Base-by-base conservation (phyloP, 805 yeast species). In the Saccharomycopsis amapae region DNA sequence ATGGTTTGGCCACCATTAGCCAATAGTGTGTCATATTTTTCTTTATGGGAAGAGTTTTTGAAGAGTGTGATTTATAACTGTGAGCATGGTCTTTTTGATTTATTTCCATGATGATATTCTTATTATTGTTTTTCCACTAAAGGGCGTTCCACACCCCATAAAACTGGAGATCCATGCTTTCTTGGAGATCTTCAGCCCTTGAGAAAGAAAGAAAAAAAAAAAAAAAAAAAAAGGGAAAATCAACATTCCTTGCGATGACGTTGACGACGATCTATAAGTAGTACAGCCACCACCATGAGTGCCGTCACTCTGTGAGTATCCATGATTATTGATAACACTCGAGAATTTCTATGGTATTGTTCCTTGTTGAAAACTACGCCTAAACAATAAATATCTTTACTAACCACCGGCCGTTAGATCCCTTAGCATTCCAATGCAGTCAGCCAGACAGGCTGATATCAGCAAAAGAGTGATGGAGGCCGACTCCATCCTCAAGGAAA, bases 401-500 rank as follows among this genome's bases (percentile, higher is more conserved):
- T 53, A 49, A 53, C 54, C 26, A 23, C 13, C 45, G 10, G 4
- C 24, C 3, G 19, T 5, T 22, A 51, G 61, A 52, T 53, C 58
- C 34, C 58, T 79, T 25, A 58, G 58, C 19, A 66, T 83, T 5
- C 89, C 89, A n/a, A 79, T 83, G 54, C 69, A 67, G 45, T 64
- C 64, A 3, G 59, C 51, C 2, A 53, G 60, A 26, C 85, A 81
- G 55, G 85, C 89, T 0, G 38, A 38, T 5, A 75, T 81, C 9
- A 84, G 85, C 3, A 51, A 60, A 25, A 61, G 64, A 17, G 60
- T 83, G 9, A 64, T 83, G 20, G 55, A 65, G 1, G 87, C 85
- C 0, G 93, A 83, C 57, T 85, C 86, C 3, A 75, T 78, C 15
- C 65, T 83, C 48, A 77, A 75, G 57, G 73, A 76, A 2, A 62